Percentiles rank a stretch among this genome's conserved stretches.
Evolutionary conservation across 1,139 yeast genomes (phyloP).

Genomic region (Saccharomyces hybrid): DNA sequence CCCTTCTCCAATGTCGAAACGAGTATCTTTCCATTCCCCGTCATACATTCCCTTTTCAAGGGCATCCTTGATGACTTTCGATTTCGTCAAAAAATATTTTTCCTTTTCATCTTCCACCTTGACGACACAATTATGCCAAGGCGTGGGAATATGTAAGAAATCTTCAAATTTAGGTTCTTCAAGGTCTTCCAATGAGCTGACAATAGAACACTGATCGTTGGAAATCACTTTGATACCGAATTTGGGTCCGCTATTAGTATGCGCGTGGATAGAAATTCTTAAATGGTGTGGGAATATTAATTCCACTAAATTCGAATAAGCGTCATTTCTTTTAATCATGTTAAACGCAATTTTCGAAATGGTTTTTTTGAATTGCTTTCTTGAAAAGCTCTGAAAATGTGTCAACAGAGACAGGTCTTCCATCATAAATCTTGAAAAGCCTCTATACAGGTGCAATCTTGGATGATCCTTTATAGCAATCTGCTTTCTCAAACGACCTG

Average conservation of each 20-base stretch:
- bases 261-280: conserved; percentile 56
- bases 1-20: conserved; percentile 28
- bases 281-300: conserved; percentile 51
- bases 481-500: conserved; percentile 34
- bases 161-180: conserved; percentile 39
- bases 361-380: conserved; percentile 44
- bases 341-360: conserved; percentile 52
- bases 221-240: conserved; percentile 48
- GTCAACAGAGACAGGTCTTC: conserved; percentile 46
- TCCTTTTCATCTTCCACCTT: conserved; percentile 32
- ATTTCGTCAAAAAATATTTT: conserved; percentile 31
- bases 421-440: conserved; percentile 52
- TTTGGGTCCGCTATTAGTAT: conserved; percentile 50
- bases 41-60: conserved; percentile 28
- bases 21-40: conserved; percentile 32
- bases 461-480: conserved; percentile 40
- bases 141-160: conserved; percentile 55
- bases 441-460: conserved; percentile 45
- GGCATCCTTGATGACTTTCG: conserved; percentile 33
- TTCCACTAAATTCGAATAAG: conserved; percentile 56
- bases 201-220: conserved; percentile 37
- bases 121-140: conserved; percentile 57
- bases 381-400: conserved; percentile 36
- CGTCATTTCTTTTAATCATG: conserved; percentile 59
- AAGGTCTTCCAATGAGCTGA: conserved; percentile 33